Percentiles rank a stretch among this genome's conserved stretches.
Conservation (phyloP, 2,329 filamentous ascomycete genomes). For the Scedosporium aurantiacum region DNA sequence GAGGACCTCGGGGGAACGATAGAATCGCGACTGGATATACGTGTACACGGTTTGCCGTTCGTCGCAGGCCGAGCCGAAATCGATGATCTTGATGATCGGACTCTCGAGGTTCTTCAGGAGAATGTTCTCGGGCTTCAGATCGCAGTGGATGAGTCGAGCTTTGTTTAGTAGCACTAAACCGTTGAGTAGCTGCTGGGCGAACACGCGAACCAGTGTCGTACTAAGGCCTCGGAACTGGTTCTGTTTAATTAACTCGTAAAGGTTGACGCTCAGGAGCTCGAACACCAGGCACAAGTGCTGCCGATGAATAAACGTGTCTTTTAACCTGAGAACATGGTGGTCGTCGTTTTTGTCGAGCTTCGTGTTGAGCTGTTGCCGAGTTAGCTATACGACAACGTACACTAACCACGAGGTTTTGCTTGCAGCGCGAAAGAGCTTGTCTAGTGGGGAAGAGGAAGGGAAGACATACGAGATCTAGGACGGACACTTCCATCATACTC, state of each 20-base stretch:
- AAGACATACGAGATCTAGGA: constrained; percentile 70
- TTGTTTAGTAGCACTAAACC: constrained; percentile 89
- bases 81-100: constrained; percentile 99
- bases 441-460: not conserved
- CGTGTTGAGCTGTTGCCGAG: constrained; percentile 64
- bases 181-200: constrained; percentile 92
- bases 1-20: constrained; percentile 90
- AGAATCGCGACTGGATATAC: constrained; percentile 97
- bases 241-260: constrained; percentile 98
- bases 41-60: constrained; percentile 98
- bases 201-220: constrained; percentile 92
- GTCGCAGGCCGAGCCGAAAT: constrained; percentile 97
- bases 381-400: constrained; percentile 14
- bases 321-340: constrained; percentile 85
- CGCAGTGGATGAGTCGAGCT: constrained; percentile 92
- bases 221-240: constrained; percentile 97
- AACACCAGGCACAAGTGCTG: constrained; percentile 96
- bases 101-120: constrained; percentile 95
- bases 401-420: constrained; percentile 3
- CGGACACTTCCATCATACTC: constrained; percentile 99
- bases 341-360: constrained; percentile 99
- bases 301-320: constrained; percentile 95
- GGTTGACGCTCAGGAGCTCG: constrained; percentile 89
- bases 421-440: not conserved
- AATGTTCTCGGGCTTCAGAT: constrained; percentile 97